phyloP scores from a whole-genome alignment of 352 stramenopile genomes.

The Globisporangium perplexum region DNA sequence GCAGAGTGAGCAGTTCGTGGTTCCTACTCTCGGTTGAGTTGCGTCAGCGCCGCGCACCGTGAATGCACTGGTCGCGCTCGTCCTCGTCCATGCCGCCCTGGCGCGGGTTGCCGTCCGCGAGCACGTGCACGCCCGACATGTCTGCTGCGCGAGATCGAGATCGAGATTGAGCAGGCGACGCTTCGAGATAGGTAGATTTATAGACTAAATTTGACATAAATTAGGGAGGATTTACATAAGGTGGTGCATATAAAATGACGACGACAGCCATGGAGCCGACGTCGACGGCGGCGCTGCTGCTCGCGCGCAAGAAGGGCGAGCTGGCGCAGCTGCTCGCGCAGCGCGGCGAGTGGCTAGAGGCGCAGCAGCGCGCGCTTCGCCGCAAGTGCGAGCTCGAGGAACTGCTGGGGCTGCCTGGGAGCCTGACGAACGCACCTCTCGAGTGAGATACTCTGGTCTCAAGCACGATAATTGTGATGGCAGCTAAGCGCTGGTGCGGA shows the following conservation, averaged over 20 bases:
- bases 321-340: conserved; percentile 13
- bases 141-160: neutral
- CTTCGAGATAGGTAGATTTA: too few species aligned
- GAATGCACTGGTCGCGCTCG: conserved; percentile 77
- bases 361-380: conserved; percentile 19
- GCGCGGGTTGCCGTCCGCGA: conserved; percentile 64
- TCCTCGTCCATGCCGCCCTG: conserved; percentile 76
- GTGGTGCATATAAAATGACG: too few species aligned
- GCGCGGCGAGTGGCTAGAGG: conserved; percentile 18
- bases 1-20: neutral
- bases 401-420: conserved; percentile 1
- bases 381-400: conserved; percentile 12
- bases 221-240: too few species aligned
- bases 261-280: conserved; percentile 1
- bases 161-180: too few species aligned
- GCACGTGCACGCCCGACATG: conserved; percentile 75
- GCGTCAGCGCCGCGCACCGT: conserved; percentile 23
- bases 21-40: neutral
- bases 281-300: neutral
- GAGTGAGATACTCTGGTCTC: neutral
- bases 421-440: neutral
- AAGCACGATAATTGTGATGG: neutral
- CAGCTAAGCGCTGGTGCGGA: neutral
- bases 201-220: too few species aligned
- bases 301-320: conserved; percentile 15